Evolutionary conservation across 495 filamentous ascomycete genomes (phyloP).

Genomic region (Talaromyces wortmannii): DNA sequence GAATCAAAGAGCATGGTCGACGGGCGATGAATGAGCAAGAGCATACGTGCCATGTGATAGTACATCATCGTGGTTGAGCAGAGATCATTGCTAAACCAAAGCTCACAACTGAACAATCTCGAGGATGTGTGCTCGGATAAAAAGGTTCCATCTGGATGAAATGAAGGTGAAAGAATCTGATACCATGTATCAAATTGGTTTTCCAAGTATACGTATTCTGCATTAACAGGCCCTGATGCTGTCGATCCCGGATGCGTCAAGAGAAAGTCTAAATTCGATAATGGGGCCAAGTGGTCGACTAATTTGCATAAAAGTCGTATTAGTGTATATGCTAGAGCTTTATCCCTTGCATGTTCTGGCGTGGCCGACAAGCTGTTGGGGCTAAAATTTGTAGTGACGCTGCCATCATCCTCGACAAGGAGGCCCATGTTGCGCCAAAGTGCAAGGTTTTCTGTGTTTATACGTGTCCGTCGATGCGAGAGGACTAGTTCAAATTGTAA

Average conservation of each 20-base stretch:
- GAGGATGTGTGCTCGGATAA: not conserved
- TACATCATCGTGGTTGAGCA: slow-evolving; percentile 42
- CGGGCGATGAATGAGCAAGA: slow-evolving; percentile 34
- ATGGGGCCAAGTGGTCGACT: slow-evolving; percentile 23
- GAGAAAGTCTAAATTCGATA: not conserved
- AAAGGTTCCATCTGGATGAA: not conserved
- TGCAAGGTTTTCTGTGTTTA: slow-evolving; percentile 34
- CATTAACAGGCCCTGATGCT: not conserved
- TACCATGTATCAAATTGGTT: not conserved
- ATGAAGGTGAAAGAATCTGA: not conserved
- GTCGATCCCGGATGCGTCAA: not conserved
- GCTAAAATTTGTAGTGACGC: not conserved
- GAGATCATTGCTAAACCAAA: slow-evolving; percentile 42
- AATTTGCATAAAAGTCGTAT: slow-evolving; percentile 41
- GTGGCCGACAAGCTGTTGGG: not conserved
- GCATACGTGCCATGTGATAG: slow-evolving; percentile 44
- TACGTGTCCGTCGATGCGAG: slow-evolving; percentile 33
- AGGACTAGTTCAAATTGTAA: slow-evolving; percentile 20
- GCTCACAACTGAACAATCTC: slow-evolving; percentile 26
- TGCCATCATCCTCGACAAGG: slow-evolving; percentile 29
- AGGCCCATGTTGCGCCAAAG: slow-evolving; percentile 44
- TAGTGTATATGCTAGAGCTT: slow-evolving; percentile 11
- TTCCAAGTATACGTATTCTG: not conserved
- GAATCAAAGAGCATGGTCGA: slow-evolving; percentile 29
- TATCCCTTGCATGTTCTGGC: not conserved